A percentile compares a stretch with the other conserved stretches of the same genome.
These are phyloP conservation scores for Monilinia fructicola DNA, from an alignment of 2,329 filamentous ascomycete genomes.

Conservation along the genomic window DNA sequence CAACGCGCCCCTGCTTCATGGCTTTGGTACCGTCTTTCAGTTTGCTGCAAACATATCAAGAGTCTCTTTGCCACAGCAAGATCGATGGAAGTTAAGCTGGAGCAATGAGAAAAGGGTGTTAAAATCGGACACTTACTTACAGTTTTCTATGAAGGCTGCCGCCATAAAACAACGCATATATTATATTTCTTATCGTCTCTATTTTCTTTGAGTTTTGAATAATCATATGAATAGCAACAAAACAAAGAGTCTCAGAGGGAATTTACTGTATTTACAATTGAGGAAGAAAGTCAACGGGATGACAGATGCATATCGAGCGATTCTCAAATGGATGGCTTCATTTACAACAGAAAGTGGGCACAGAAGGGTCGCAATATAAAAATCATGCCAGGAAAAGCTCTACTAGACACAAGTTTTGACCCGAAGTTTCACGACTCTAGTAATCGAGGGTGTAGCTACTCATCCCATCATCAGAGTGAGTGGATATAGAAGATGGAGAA, in stretches of 20 bases:
- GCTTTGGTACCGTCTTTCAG: not conserved
- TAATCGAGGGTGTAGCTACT: not conserved
- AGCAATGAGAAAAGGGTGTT: too few species aligned
- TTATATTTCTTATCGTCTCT: too few species aligned
- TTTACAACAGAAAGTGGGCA: not conserved
- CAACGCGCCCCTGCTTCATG: not conserved
- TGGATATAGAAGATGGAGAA: too few species aligned
- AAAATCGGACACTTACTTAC: too few species aligned
- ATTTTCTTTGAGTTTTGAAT: too few species aligned
- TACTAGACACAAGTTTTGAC: too few species aligned
- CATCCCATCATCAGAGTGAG: not conserved
- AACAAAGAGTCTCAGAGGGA: too few species aligned
- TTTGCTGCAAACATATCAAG: not conserved
- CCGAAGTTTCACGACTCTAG: fast-evolving
- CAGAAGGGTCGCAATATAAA: too few species aligned
- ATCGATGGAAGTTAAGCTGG: fast-evolving
- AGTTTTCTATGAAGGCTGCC: too few species aligned
- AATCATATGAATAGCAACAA: too few species aligned
- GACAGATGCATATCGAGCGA: not conserved
- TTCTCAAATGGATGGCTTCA: not conserved
- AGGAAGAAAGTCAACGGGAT: too few species aligned
- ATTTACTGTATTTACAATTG: not conserved
- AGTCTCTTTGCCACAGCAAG: not conserved
- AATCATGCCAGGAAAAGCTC: not conserved
- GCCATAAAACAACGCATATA: too few species aligned